Percentiles rank a stretch among this genome's conserved stretches.
phyloP scores from a whole-genome alignment of 768 basidiomycete genomes.

The Boletus bicolor region DNA sequence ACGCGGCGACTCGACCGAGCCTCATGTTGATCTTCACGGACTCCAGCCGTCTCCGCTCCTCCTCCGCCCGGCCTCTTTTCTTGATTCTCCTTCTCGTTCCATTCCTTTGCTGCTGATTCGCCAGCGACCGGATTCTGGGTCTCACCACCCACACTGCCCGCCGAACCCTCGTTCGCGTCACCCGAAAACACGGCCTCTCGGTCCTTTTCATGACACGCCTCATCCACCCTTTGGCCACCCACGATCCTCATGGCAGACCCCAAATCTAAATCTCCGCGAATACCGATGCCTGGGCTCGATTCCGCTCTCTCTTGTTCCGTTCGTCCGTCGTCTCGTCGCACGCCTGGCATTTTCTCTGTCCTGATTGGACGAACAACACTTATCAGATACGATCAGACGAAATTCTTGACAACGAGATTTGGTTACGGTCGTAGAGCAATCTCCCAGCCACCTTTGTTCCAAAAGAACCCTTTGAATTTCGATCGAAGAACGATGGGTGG shows the following conservation, averaged over 20 bases:
- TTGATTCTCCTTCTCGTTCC: not conserved
- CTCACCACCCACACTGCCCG: constrained; percentile 1
- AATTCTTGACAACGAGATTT: not conserved
- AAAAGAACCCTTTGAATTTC: not conserved
- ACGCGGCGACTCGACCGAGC: constrained; percentile 45
- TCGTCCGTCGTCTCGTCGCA: constrained; percentile 1
- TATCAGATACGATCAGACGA: constrained; percentile 3
- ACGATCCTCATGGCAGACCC: constrained; percentile 25
- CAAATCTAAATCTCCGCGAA: constrained; percentile 24
- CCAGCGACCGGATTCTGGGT: not conserved
- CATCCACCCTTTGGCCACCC: constrained; percentile 22
- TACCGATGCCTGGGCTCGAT: constrained; percentile 2
- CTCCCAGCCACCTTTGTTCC: constrained; percentile 1
- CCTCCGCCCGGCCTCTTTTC: constrained; percentile 9
- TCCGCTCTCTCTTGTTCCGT: not conserved
- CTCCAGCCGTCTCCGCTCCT: constrained; percentile 18
- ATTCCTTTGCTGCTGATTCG: constrained; percentile 6
- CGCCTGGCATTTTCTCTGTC: constrained; percentile 1
- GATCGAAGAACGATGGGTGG: not conserved
- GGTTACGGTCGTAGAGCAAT: not conserved
- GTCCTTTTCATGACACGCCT: constrained; percentile 20
- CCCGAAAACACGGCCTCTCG: constrained; percentile 22
- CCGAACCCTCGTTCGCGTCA: constrained; percentile 17
- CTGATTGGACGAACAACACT: constrained; percentile 3
- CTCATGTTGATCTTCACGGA: constrained; percentile 26